phyloP scores from a whole-genome alignment of 495 filamentous ascomycete species.

The Staphylotrichum longicolle region DNA sequence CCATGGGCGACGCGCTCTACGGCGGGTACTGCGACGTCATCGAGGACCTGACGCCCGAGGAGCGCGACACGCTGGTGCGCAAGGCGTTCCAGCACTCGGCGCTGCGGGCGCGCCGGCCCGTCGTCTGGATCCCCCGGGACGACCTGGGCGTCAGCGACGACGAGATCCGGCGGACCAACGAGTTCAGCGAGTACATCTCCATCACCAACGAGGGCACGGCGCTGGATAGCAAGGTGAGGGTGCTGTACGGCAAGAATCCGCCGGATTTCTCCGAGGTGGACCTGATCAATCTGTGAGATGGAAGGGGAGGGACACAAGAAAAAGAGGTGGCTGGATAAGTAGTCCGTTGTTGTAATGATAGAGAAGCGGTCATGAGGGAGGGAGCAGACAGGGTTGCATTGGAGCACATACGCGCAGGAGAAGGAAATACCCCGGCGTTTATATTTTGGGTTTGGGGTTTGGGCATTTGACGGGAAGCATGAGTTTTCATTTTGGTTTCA shows the following conservation, averaged over 20 bases:
- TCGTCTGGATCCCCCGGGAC: slow-evolving; percentile 93
- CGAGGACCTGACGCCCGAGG: slow-evolving; percentile 88
- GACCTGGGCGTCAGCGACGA: slow-evolving; percentile 89
- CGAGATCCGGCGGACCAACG: slow-evolving; percentile 74
- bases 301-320: neutral
- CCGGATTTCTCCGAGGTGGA: slow-evolving; percentile 92
- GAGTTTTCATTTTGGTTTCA: neutral
- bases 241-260: slow-evolving; percentile 84
- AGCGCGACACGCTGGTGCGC: slow-evolving; percentile 81
- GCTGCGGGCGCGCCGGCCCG: slow-evolving; percentile 77
- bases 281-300: slow-evolving; percentile 69
- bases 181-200: slow-evolving; percentile 82
- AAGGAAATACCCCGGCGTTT: slow-evolving; percentile 16
- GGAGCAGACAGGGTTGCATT: neutral
- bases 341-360: too few species aligned
- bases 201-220: slow-evolving; percentile 90
- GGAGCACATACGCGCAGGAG: neutral
- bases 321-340: neutral
- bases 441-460: neutral
- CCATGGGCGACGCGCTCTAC: slow-evolving; percentile 76
- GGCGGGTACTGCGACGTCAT: slow-evolving; percentile 85
- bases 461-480: too few species aligned
- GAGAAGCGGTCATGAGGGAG: neutral
- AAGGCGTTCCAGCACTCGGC: slow-evolving; percentile 91
- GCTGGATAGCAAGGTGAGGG: slow-evolving; percentile 75